A percentile compares a stretch with the other conserved stretches of the same genome.
Evolutionary conservation across 2,329 filamentous ascomycete genomes (phyloP).

Genomic region (Biscogniauxia marginata): DNA sequence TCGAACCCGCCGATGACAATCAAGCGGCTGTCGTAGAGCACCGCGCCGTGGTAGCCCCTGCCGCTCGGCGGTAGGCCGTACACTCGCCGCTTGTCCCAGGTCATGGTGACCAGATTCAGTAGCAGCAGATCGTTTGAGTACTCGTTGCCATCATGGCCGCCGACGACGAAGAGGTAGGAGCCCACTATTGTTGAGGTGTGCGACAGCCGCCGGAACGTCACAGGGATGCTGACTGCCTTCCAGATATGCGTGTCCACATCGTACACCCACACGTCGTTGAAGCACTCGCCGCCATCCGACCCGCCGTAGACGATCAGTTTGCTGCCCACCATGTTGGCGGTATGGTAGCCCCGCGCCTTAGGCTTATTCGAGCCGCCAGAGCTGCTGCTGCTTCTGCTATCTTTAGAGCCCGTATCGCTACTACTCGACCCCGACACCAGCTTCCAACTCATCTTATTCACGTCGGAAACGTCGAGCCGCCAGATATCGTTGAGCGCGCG

Average conservation of each 20-base stretch:
- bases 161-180: conserved; percentile 68
- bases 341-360: conserved; percentile 68
- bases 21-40: conserved; percentile 64
- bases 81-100: conserved; percentile 66
- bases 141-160: conserved; percentile 68
- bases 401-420: conserved; percentile 12
- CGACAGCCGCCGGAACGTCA: conserved; percentile 63
- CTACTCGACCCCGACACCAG: conserved; percentile 50
- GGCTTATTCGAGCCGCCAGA: conserved; percentile 42
- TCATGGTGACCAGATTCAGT: conserved; percentile 70
- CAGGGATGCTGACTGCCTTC: conserved; percentile 57
- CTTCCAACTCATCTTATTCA: conserved; percentile 67
- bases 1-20: conserved; percentile 67
- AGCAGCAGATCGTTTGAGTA: conserved; percentile 69
- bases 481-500: conserved; percentile 69
- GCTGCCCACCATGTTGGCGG: conserved; percentile 69
- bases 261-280: conserved; percentile 72
- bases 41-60: conserved; percentile 65
- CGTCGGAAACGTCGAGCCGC: conserved; percentile 67
- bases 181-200: conserved; percentile 70
- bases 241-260: conserved; percentile 63
- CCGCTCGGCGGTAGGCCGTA: conserved; percentile 63
- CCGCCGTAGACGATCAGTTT: conserved; percentile 72
- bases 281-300: conserved; percentile 69
- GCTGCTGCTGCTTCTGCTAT: conserved; percentile 11